phyloP scores from a whole-genome alignment of 2,329 filamentous ascomycete genomes.

The Coniosporium tulheliwenetii region DNA sequence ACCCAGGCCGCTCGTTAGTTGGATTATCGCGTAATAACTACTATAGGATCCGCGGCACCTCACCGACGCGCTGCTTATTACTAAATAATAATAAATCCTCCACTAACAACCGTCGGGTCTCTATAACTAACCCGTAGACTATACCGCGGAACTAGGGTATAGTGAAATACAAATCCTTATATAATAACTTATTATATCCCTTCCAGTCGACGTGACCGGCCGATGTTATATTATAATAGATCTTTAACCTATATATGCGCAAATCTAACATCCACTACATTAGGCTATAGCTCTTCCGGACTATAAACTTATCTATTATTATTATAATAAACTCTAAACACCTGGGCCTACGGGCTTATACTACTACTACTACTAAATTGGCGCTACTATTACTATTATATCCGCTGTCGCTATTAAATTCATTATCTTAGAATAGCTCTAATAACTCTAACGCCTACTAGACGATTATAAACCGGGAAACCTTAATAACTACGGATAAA shows the following conservation, averaged over 20 bases:
- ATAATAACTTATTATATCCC: neutral
- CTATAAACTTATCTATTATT: neutral
- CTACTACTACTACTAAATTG: too few species aligned
- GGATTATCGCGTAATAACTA: neutral
- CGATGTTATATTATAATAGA: neutral
- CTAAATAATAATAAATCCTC: neutral
- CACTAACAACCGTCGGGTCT: neutral
- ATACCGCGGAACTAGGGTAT: slow-evolving; percentile 1
- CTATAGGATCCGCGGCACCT: neutral
- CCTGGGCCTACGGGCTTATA: too few species aligned
- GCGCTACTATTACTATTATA: too few species aligned
- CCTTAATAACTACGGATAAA: too few species aligned
- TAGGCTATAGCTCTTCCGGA: neutral
- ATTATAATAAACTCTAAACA: too few species aligned
- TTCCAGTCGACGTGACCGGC: neutral
- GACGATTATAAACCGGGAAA: too few species aligned
- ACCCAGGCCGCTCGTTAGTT: neutral
- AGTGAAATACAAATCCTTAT: neutral
- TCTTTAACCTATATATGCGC: slow-evolving; percentile 1
- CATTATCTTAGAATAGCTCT: too few species aligned
- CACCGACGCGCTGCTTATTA: neutral
- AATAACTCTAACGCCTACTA: too few species aligned
- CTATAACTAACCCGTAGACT: neutral
- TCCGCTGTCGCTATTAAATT: too few species aligned
- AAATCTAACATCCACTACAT: slow-evolving; percentile 1